Evolutionary conservation across 257 asterid genomes (phyloP), one percentile per base, ranked within the genome.

Genomic region (Jacaranda mimosifolia): DNA sequence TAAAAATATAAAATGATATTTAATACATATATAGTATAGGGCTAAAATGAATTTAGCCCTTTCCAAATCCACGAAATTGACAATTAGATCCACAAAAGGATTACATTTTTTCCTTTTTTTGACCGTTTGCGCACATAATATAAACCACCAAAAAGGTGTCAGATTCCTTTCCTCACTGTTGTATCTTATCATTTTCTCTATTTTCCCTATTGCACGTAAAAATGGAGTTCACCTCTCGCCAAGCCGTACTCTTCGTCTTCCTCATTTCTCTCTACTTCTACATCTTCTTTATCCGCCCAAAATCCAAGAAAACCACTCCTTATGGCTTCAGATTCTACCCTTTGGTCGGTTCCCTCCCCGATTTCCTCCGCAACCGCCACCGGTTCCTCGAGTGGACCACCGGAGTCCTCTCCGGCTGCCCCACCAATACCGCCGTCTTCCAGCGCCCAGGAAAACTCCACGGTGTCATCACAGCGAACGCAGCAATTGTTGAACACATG

Each of bases 301-400:
- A 51, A 64, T 36, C 73, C 63, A 68, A 15, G 18, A 70, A 72
- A 62, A 4, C 84, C 82, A 9, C 75, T 3, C 10, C 65, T 3
- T 63, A 75, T 10, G 94, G 96, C 73, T 87, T 87, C 88, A 83
- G 53, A 81, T 42, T 69, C 72, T 90, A 88, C 80, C 99, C 98
- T 1, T 3, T 91, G 7, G 58, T 92, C 49, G 99, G 99, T 7
- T 14, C 89, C 38, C 83, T 94, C 40, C 99, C 99, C 5, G 94
- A 77, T 0, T 92, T 94, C 84, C 75, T 94, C 83, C 83, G 21
- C 11, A 86, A 94, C 80, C 97, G 97, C 88, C 92, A 91, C 88
- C 98, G 93, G 38, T 94, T 90, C 84, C 93, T 89, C 35, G 97
- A 94, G 67, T 94, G 99, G 99, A 65, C 71, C 66, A 85, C 97